Base-by-base conservation (phyloP, 2,329 filamentous ascomycete species). In the Aspergillus ustus region DNA sequence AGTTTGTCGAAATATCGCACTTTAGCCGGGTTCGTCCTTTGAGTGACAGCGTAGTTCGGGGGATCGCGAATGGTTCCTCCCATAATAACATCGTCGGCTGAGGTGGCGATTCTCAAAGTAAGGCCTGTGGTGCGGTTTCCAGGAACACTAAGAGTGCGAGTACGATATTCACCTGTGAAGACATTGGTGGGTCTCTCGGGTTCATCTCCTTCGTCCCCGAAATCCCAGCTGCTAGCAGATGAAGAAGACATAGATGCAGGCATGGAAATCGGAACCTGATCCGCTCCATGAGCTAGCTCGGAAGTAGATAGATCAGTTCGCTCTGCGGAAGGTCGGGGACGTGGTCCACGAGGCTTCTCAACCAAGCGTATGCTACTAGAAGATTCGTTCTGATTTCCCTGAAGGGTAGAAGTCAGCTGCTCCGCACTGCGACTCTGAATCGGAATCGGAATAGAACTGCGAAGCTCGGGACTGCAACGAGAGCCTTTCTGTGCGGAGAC, bases 131-230 rank as follows among this genome's bases (percentile, higher is more conserved):
- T 40, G 29, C 61, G 57, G 29, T 62, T 60, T 5, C 54, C 61
- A 19, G 64, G 25, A 31, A 37, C 53, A 7, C 54, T 34, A 13
- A 62, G 48, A 4, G 19, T 51, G 29, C 62, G 66, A 11, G 57
- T 62, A 17, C 65, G 65, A 57, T 69, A 70, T 34, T 73, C 67
- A 5, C 72, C 71, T 31, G 68, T 72, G 45, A 69, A 66, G 11
- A 64, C 60, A 49, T 59, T 65, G 22, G 59, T 43, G 2, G 64
- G 67, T 19, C 57, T 61, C 22, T 80, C 77, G 11, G 77, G 69
- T 49, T 78, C 75, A 7, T 77, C 72, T 4, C 66, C 72, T 15
- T 40, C 34, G 46, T 74, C 73, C 28, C 67, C 72, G 8, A 69
- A 60, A n/a, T 60, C 59, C 60, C 62, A 66, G 13, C 51, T 53